A percentile compares a stretch with the other conserved stretches of the same genome.
phyloP scores from a whole-genome alignment of 768 basidiomycete species.

The Phylloporus sp. region DNA sequence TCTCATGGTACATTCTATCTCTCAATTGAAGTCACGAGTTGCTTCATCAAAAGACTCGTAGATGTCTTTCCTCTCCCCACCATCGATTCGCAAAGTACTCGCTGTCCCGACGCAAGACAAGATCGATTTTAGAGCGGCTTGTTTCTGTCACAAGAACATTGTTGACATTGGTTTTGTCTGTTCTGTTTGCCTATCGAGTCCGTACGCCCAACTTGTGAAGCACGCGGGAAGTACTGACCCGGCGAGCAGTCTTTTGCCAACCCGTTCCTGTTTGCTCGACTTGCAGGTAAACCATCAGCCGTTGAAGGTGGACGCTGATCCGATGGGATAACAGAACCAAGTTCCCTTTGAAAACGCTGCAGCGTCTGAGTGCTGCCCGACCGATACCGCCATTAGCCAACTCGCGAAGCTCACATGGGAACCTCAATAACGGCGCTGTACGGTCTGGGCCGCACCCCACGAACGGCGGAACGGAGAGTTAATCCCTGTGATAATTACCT shows the following conservation, averaged over 20 bases:
- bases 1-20: slow-evolving; percentile 54
- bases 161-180: slow-evolving; percentile 97
- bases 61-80: slow-evolving; percentile 81
- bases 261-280: slow-evolving; percentile 93
- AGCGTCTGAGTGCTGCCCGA: slow-evolving; percentile 67
- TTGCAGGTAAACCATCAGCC: slow-evolving; percentile 63
- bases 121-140: slow-evolving; percentile 95
- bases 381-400: slow-evolving; percentile 34
- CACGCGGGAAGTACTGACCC: slow-evolving; percentile 6
- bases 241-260: slow-evolving; percentile 77
- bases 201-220: slow-evolving; percentile 26
- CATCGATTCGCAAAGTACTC: slow-evolving; percentile 68
- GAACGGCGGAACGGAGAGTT: slow-evolving; percentile 20
- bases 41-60: slow-evolving; percentile 29
- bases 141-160: slow-evolving; percentile 98
- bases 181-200: slow-evolving; percentile 97
- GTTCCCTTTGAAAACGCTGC: slow-evolving; percentile 90
- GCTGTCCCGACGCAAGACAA: slow-evolving; percentile 90
- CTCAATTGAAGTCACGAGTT: neutral
- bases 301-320: neutral
- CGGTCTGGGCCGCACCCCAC: slow-evolving; percentile 15
- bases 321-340: slow-evolving; percentile 60
- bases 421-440: slow-evolving; percentile 29
- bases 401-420: slow-evolving; percentile 30
- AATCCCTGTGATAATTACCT: neutral